Evolutionary conservation across 805 yeast genomes (phyloP), one percentile per base, ranked within the genome.

Genomic region (Yarrowia bubula): DNA sequence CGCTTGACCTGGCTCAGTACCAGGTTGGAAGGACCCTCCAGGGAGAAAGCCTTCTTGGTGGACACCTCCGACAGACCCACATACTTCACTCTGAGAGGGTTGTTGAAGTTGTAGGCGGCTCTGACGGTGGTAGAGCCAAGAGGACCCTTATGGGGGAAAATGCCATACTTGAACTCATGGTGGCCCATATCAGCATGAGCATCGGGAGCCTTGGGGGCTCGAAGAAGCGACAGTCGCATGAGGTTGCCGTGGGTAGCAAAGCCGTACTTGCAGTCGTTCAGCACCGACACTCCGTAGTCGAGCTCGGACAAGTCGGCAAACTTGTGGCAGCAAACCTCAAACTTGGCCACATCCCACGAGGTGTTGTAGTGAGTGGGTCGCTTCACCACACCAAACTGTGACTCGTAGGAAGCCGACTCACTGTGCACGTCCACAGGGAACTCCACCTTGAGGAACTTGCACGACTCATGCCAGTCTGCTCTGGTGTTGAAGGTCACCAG

Each of bases 341-440:
- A 93, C 75, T 92, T 92, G 66, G 98, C 98, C 38, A 88, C 88
- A 72, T 93, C 99, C 98, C 98, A 93, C 0, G 90, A 80, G 0
- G 99, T 93, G 74, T 93, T 95, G 78, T 81, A 93, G 76, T 93
- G 98, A 0, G 98, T 93, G 55, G 98, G 96, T 69, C 98, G 84
- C 71, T 84, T 86, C 6, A 96, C 93, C 51, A 89, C 76, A 64
- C 99, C 99, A 76, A 90, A 93, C 75, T 92, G 97, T 1, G 98
- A 92, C 75, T 93, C 99, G 75, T 90, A 95, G 66, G 86, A 84
- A 1, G 97, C 98, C 64, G 72, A 81, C 18, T 92, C 95, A 43
- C 84, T 81, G 69, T 84, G 84, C 17, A 93, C 81, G 33, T 89
- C 88, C 18, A 93, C 96, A 1, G 98, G 97, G 77, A 95, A 93